Evolutionary conservation across 2,329 filamentous ascomycete genomes (phyloP).

Genomic region (Ceratocystis huliohia): DNA sequence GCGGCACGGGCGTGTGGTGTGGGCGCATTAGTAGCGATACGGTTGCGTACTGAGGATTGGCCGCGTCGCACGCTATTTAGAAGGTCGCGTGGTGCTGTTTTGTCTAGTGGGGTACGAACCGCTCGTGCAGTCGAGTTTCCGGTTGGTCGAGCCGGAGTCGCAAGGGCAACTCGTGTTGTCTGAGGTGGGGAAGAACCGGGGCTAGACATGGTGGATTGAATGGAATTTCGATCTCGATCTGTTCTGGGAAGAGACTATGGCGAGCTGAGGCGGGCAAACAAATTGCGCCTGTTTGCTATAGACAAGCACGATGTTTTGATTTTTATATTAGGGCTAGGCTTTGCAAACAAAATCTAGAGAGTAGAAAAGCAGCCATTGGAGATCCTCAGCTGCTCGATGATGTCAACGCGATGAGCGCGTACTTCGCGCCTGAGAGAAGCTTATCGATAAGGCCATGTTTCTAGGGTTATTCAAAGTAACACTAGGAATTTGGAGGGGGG

Average conservation of each 20-base stretch:
- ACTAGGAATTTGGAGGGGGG: background rate
- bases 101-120: conserved; percentile 35
- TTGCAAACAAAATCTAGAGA: no score
- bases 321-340: no score
- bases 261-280: background rate
- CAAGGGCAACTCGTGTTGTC: conserved; percentile 11
- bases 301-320: no score
- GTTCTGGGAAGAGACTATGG: background rate
- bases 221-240: background rate
- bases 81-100: conserved; percentile 28
- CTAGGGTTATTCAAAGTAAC: background rate
- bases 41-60: conserved; percentile 27
- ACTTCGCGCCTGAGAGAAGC: background rate
- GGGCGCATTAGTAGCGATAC: conserved; percentile 28
- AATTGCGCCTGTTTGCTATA: no score
- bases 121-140: conserved; percentile 25
- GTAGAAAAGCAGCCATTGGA: no score
- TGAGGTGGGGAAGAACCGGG: conserved; percentile 15
- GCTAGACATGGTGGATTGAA: conserved; percentile 9
- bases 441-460: background rate
- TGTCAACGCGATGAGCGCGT: conserved; percentile 1
- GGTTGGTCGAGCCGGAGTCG: conserved; percentile 22
- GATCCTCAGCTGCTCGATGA: background rate
- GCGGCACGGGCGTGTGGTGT: conserved; percentile 52
- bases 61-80: conserved; percentile 32